Evolutionary conservation across 768 basidiomycete species (phyloP).

Genomic region (Trametes maxima): DNA sequence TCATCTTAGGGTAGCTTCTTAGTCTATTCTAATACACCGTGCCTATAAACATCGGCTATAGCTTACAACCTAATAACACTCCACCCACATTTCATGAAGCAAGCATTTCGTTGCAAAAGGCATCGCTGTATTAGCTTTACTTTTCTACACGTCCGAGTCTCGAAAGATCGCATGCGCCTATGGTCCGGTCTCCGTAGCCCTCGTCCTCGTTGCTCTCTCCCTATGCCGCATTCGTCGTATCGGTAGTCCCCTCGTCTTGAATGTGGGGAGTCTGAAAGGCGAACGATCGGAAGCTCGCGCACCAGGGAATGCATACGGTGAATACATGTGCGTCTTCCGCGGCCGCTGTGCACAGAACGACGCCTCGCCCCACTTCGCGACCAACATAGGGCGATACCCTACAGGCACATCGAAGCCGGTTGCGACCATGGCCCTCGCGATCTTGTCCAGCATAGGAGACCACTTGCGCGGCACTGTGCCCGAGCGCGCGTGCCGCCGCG

Average conservation of each 20-base stretch:
- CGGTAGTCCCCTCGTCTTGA: constrained; percentile 28
- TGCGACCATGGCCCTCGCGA: constrained; percentile 40
- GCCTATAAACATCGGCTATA: neutral
- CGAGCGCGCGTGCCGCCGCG: constrained; percentile 28
- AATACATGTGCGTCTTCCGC: neutral
- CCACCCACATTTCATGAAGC: too few relatives aligned
- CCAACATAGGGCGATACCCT: constrained; percentile 43
- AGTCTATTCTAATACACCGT: neutral
- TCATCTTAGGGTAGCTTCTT: neutral
- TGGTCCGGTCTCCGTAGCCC: neutral
- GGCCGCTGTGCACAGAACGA: neutral
- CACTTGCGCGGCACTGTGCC: neutral
- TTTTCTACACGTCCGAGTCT: neutral
- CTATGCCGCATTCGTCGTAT: neutral
- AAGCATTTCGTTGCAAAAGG: too few relatives aligned
- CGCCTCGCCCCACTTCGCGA: constrained; percentile 32
- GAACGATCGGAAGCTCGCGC: neutral
- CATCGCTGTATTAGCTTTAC: neutral
- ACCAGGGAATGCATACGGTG: constrained; percentile 18
- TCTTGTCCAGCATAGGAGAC: neutral
- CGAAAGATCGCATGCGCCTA: neutral
- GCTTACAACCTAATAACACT: neutral
- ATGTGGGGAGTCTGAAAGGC: constrained; percentile 4
- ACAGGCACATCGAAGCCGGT: constrained; percentile 45
- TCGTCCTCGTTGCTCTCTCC: neutral